These are phyloP conservation scores for Xylaria palmicola DNA, from an alignment of 495 filamentous ascomycete species.

Conservation along the genomic window DNA sequence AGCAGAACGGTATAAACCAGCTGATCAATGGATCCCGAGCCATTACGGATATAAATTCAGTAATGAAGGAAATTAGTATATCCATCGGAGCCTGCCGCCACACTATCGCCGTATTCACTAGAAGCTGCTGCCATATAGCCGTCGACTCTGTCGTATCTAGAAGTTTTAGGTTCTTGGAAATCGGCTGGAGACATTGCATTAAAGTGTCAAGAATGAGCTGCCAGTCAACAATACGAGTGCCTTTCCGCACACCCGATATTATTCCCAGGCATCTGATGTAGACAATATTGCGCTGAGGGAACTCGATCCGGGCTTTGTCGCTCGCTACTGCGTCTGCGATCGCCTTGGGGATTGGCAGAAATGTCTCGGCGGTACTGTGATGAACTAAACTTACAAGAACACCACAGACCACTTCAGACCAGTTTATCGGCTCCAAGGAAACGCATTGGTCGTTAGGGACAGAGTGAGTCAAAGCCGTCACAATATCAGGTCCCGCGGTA, in stretches of 20 bases:
- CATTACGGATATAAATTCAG: constrained; percentile 60
- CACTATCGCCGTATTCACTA: constrained; percentile 65
- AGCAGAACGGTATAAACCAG: constrained; percentile 82
- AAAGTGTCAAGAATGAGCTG: constrained; percentile 57
- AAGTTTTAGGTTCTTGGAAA: constrained; percentile 33
- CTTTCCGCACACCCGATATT: constrained; percentile 72
- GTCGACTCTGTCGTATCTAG: constrained; percentile 42
- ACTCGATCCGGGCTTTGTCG: constrained; percentile 30
- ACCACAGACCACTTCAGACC: constrained; percentile 68
- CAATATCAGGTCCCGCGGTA: constrained; percentile 72
- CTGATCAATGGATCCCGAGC: constrained; percentile 59
- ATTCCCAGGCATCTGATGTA: constrained; percentile 65
- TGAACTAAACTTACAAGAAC: constrained; percentile 78
- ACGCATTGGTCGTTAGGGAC: constrained; percentile 51
- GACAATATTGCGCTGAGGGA: constrained; percentile 45
- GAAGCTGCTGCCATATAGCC: constrained; percentile 52
- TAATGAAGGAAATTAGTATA: constrained; percentile 66
- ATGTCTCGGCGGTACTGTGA: constrained; percentile 70
- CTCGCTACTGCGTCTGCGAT: constrained; percentile 52
- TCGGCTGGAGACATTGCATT: constrained; percentile 51
- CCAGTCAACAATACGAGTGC: constrained; percentile 74
- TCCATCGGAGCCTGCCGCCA: constrained; percentile 80
- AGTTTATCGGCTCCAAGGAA: constrained; percentile 41
- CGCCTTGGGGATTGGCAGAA: constrained; percentile 58
- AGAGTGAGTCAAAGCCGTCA: constrained; percentile 58